phyloP scores from a whole-genome alignment of 495 filamentous ascomycete genomes.

The Penicillium canariense region DNA sequence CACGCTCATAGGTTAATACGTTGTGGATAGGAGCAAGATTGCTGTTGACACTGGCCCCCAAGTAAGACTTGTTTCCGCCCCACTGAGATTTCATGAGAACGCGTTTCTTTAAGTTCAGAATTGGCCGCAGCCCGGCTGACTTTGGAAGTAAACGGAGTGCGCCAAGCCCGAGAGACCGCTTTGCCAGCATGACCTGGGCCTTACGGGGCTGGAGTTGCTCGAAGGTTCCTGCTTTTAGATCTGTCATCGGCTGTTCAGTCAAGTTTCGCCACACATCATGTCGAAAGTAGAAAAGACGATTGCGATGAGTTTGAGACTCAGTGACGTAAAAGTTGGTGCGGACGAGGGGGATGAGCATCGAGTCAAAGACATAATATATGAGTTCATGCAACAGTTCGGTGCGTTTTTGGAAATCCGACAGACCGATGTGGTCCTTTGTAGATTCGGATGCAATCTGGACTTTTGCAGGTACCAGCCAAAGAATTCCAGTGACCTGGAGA shows the following conservation, averaged over 20 bases:
- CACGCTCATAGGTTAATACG: constrained; percentile 75
- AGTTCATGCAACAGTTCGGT: constrained; percentile 78
- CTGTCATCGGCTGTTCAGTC: constrained; percentile 66
- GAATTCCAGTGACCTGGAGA: constrained; percentile 57
- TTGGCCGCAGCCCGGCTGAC: constrained; percentile 65
- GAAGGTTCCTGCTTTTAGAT: constrained; percentile 72
- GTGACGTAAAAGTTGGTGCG: constrained; percentile 91
- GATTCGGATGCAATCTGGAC: constrained; percentile 4
- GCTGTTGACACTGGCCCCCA: constrained; percentile 75
- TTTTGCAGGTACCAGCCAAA: constrained; percentile 66
- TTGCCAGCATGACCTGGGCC: constrained; percentile 57
- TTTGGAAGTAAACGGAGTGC: constrained; percentile 83
- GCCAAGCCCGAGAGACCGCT: constrained; percentile 68
- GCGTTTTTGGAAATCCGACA: constrained; percentile 73
- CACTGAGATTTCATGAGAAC: constrained; percentile 40
- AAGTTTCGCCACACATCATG: constrained; percentile 86
- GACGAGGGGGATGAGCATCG: constrained; percentile 82
- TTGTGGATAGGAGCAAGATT: constrained; percentile 72
- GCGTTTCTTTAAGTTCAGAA: constrained; percentile 78
- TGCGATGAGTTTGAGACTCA: constrained; percentile 76
- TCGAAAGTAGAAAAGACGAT: constrained; percentile 88
- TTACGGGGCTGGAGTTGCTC: constrained; percentile 65
- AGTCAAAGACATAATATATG: constrained; percentile 90
- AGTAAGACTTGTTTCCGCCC: constrained; percentile 52
- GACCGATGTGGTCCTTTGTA: constrained; percentile 53